Evolutionary conservation across 768 basidiomycete genomes (phyloP).

Genomic region (Termitomyces titanicus): DNA sequence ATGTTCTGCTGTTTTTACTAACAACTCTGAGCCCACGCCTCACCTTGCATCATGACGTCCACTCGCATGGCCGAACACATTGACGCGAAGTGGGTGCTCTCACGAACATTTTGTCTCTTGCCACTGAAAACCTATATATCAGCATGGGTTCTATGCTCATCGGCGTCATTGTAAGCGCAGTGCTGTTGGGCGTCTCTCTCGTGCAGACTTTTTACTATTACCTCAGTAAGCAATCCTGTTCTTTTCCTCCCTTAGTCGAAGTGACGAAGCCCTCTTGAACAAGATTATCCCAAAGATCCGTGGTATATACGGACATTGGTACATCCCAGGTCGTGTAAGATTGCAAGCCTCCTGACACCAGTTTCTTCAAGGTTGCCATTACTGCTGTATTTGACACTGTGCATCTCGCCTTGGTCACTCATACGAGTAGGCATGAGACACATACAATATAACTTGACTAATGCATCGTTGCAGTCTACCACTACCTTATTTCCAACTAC

Average conservation of each 20-base stretch:
- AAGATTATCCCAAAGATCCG: constrained; percentile 17
- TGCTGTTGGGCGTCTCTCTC: constrained; percentile 17
- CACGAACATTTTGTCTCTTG: neutral
- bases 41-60: neutral
- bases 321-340: neutral
- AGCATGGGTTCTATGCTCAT: constrained; percentile 19
- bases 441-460: neutral
- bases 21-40: too few relatives aligned
- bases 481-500: constrained; percentile 18
- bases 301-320: constrained; percentile 15
- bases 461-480: constrained; percentile 11
- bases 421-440: constrained; percentile 33
- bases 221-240: constrained; percentile 5
- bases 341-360: neutral
- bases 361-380: constrained; percentile 35
- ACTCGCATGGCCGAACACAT: constrained; percentile 7
- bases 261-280: neutral
- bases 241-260: neutral
- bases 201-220: constrained; percentile 20
- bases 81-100: constrained; percentile 10
- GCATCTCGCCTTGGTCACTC: constrained; percentile 45
- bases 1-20: neutral
- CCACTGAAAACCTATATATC: neutral
- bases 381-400: constrained; percentile 41
- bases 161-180: constrained; percentile 17